phyloP scores from a whole-genome alignment of 2,329 filamentous ascomycete species.

The Penicillium sclerotiorum region DNA sequence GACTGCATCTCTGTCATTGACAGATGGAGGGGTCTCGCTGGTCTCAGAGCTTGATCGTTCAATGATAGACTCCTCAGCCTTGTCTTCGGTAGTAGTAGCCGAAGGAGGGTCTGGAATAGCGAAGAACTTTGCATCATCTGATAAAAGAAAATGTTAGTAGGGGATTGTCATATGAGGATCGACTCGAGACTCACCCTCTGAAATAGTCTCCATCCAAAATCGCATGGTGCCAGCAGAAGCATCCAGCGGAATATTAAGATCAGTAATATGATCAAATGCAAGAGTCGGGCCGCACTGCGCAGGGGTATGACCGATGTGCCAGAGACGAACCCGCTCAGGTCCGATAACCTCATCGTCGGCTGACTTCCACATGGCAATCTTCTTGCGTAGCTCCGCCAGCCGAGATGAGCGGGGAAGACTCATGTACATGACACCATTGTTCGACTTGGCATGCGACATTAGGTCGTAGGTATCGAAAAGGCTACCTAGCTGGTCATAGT shows the following conservation, averaged over 20 bases:
- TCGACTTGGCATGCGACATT: constrained; percentile 41
- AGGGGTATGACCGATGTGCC: constrained; percentile 42
- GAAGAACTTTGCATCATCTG: constrained; percentile 40
- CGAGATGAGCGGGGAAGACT: constrained; percentile 37
- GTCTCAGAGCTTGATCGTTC: constrained; percentile 30
- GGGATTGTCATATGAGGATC: not conserved
- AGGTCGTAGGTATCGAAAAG: constrained; percentile 49
- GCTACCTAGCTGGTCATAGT: constrained; percentile 37
- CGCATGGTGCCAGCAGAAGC: constrained; percentile 31
- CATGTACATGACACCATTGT: constrained; percentile 39
- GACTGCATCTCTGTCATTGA: constrained; percentile 24
- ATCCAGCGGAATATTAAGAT: constrained; percentile 34
- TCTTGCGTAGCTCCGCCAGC: constrained; percentile 41
- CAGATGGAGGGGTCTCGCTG: constrained; percentile 20
- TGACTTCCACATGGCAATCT: constrained; percentile 37
- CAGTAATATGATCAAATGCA: constrained; percentile 37
- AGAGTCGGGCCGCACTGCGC: constrained; percentile 37
- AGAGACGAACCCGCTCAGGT: constrained; percentile 43
- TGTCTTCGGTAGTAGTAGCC: constrained; percentile 26
- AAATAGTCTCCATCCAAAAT: constrained; percentile 44
- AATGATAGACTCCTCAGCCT: constrained; percentile 33
- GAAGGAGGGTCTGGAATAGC: constrained; percentile 38
- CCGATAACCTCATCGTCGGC: constrained; percentile 24
- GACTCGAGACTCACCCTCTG: constrained; percentile 34
- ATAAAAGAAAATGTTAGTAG: constrained; percentile 18